These are phyloP conservation scores for Candida xyloterini DNA, from an alignment of 805 yeast genomes.

Conservation along the genomic window DNA sequence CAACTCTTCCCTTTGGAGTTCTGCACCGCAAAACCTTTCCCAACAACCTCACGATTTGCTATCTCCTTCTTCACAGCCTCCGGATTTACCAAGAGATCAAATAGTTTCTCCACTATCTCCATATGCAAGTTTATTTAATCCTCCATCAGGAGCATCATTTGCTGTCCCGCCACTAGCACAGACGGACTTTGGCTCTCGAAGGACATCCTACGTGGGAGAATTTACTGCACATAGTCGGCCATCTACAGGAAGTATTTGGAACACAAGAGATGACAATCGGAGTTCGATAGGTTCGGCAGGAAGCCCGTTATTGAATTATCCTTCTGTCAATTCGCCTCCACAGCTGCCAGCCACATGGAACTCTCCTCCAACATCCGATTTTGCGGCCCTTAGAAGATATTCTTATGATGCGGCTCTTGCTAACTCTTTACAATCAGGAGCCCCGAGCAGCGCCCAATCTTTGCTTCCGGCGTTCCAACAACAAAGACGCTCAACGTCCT, in stretches of 20 bases:
- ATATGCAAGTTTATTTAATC: constrained; percentile 13
- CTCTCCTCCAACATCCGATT: constrained; percentile 27
- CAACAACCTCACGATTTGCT: not conserved
- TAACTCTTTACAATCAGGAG: constrained; percentile 10
- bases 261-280: constrained; percentile 19
- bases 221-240: constrained; percentile 20
- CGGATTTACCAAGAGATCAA: constrained; percentile 13
- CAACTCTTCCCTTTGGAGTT: constrained; percentile 24
- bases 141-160: constrained; percentile 9
- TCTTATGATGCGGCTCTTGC: constrained; percentile 25
- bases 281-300: constrained; percentile 26
- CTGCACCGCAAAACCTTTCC: constrained; percentile 3
- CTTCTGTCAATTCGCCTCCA: constrained; percentile 17
- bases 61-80: constrained; percentile 9
- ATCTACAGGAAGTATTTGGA: constrained; percentile 18
- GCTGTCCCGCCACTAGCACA: constrained; percentile 5
- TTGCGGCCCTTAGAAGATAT: constrained; percentile 24
- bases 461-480: constrained; percentile 13
- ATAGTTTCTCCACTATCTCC: constrained; percentile 22
- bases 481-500: constrained; percentile 14
- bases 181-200: constrained; percentile 16
- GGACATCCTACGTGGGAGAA: constrained; percentile 24
- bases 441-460: constrained; percentile 6
- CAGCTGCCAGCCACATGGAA: constrained; percentile 20
- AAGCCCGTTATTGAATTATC: constrained; percentile 22